Conservation (phyloP, 1,139 yeast genomes). For the Debaryomycetaceae sp. region DNA sequence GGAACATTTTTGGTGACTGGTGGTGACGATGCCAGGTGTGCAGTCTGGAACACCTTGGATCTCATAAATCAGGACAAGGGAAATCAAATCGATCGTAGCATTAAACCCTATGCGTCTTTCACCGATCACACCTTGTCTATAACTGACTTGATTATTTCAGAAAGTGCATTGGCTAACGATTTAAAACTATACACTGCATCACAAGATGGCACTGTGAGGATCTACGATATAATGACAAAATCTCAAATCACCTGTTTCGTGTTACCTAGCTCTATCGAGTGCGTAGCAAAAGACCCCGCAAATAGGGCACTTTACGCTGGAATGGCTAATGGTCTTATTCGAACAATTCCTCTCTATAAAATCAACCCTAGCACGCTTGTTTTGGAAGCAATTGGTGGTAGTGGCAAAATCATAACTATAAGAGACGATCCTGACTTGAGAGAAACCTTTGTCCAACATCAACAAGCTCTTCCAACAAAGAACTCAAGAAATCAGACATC, state of each 20-base stretch:
- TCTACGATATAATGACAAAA: slow-evolving; percentile 49
- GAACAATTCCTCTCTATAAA: slow-evolving; percentile 54
- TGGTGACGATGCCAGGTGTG: slow-evolving; percentile 78
- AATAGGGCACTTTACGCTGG: slow-evolving; percentile 76
- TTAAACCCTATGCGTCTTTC: slow-evolving; percentile 49
- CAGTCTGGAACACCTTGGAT: slow-evolving; percentile 71
- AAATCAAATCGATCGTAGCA: slow-evolving; percentile 14
- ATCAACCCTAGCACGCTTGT: slow-evolving; percentile 39
- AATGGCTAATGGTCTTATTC: slow-evolving; percentile 56
- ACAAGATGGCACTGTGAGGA: slow-evolving; percentile 69
- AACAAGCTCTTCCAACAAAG: slow-evolving; percentile 18
- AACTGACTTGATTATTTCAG: slow-evolving; percentile 55
- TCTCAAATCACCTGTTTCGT: slow-evolving; percentile 68
- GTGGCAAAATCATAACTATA: slow-evolving; percentile 50
- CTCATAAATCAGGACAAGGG: slow-evolving; percentile 38
- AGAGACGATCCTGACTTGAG: slow-evolving; percentile 48
- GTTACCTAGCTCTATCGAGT: slow-evolving; percentile 52
- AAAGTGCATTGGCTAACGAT: slow-evolving; percentile 51
- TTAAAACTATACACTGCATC: slow-evolving; percentile 70
- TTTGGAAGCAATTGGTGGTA: slow-evolving; percentile 56
- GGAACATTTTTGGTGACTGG: slow-evolving; percentile 70
- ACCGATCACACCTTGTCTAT: slow-evolving; percentile 78
- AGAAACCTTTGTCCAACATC: slow-evolving; percentile 59
- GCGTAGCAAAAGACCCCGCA: slow-evolving; percentile 75
- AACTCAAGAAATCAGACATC: slow-evolving; percentile 6